Base-by-base conservation (phyloP, 2,329 filamentous ascomycete species). In the Neurospora sp. region DNA sequence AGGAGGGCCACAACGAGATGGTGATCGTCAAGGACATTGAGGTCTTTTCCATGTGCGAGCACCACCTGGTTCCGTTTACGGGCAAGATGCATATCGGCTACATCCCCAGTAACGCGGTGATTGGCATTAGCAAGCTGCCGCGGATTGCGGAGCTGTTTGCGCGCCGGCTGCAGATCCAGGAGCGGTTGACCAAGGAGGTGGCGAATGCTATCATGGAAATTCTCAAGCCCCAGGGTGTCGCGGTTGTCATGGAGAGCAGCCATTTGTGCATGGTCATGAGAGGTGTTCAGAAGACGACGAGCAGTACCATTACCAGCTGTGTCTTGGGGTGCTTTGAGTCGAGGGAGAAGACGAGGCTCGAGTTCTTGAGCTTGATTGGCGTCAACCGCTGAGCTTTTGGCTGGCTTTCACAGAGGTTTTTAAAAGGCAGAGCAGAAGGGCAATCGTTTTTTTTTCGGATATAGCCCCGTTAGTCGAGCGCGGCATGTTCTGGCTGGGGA, bases 81-180 rank as follows among this genome's bases (percentile, higher is more conserved):
- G 96, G 96, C 76, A 98, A 97, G 92, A 98, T 99, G 92, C 96
- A 99, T 82, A 98, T 99, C 76, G 96, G 94, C 70, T 99, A 99
- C 81, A 98, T 99, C 73, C 96, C 96, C 38, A 89, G 90, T 77
- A 88, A 93, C 78, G 89, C 94, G 71, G 94, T 99, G 68, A 93
- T 99, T 72, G 96, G 96, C 67, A 90, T 99, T 68, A 97, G 94
- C 39, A 99, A 99, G 80, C 87, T 99, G 67, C 95, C 95, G 36
- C 91, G 96, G 72, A 95, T 99, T 74, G 96, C 95, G 69, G 94
- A 99, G 78, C 96, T 99, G 92, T 99, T 97, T 82, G 91, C 92
- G 66, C 91, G 96, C 68, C 87, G 96, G 69, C 86, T 99, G 4
- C 96, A 99, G 81, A 95, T 99, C 67, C 96, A 99, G 82, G 96